phyloP scores from a whole-genome alignment of 1,284 basidiomycete genomes.

The Ustilago lituana region DNA sequence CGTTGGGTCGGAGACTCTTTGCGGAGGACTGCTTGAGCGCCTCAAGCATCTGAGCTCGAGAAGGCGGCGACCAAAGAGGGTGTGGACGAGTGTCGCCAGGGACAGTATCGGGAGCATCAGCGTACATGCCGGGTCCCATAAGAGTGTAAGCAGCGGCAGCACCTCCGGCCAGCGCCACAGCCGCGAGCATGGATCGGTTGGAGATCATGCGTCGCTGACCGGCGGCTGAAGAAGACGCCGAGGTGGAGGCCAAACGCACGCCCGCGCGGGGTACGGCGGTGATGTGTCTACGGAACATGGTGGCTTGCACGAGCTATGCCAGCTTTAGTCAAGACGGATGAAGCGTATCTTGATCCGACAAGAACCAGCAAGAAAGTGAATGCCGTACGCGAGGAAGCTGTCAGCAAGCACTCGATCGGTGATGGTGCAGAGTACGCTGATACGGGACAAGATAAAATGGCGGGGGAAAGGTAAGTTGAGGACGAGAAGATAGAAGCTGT shows the following conservation, averaged over 20 bases:
- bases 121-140: conserved; percentile 20
- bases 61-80: conserved; percentile 64
- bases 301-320: not conserved
- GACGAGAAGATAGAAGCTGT: conserved; percentile 4
- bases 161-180: conserved; percentile 35
- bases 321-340: not conserved
- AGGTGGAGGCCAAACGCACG: conserved; percentile 43
- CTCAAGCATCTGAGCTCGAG: conserved; percentile 65
- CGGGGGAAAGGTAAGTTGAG: not conserved
- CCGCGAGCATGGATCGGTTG: conserved; percentile 25
- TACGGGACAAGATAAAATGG: not conserved
- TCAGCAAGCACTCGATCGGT: not conserved
- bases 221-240: conserved; percentile 19
- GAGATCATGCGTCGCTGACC: conserved; percentile 22
- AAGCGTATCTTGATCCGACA: too few relatives aligned
- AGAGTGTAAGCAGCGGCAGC: conserved; percentile 39
- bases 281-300: conserved; percentile 45
- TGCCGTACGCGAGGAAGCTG: conserved; percentile 2
- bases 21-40: conserved; percentile 62
- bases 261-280: conserved; percentile 27
- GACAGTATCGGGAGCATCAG: conserved; percentile 47
- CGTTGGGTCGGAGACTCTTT: conserved; percentile 53
- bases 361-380: conserved; percentile 1
- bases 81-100: conserved; percentile 58
- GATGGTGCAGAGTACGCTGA: not conserved